Evolutionary conservation across 768 basidiomycete species (phyloP), one percentile per base, ranked within the genome.

Genomic region (Mycena crocata): DNA sequence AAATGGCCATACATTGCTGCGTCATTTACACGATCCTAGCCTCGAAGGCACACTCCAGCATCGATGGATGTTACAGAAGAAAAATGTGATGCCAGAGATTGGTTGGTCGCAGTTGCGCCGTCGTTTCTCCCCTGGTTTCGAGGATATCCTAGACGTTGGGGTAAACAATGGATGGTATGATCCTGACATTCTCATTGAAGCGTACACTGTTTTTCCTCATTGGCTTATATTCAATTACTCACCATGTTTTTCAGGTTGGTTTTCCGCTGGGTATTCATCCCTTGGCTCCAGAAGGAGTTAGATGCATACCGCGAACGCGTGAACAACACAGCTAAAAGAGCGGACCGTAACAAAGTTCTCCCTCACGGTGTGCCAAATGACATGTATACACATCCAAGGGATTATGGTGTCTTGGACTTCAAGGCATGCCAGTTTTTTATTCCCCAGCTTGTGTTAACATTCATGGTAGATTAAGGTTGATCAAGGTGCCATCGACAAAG

Each of bases 181-280:
- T 42, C 54, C 54, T 14, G 40, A 42, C 10, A 17, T 42, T n/a
- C 54, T 56, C 5, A 15, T 56, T 12, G 39, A 56, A 13, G 54
- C 26, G 54, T 56, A 42, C 23, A 23, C 13, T 31, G n/a, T 52
- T 19, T 12, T 31, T 12, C 24, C 31, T 52, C n/a, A n/a, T n/a
- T n/a, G n/a, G n/a, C n/a, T n/a, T n/a, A n/a, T n/a, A n/a, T n/a
- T n/a, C n/a, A n/a, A n/a, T n/a, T n/a, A n/a, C n/a, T n/a, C n/a
- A n/a, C n/a, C n/a, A n/a, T n/a, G n/a, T n/a, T n/a, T n/a, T 35
- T 42, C 46, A 84, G 83, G 0, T 65, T 82, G 37, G 67, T 83
- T 0, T 85, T 84, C 54, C 75, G 72, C 1, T 85, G 78, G 78
- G 23, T 84, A 3, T 74, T 77, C n/a, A 81, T 85, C 48, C 83